Conservation (phyloP, 2,329 filamentous ascomycete species). For the Triangularia setosa region DNA sequence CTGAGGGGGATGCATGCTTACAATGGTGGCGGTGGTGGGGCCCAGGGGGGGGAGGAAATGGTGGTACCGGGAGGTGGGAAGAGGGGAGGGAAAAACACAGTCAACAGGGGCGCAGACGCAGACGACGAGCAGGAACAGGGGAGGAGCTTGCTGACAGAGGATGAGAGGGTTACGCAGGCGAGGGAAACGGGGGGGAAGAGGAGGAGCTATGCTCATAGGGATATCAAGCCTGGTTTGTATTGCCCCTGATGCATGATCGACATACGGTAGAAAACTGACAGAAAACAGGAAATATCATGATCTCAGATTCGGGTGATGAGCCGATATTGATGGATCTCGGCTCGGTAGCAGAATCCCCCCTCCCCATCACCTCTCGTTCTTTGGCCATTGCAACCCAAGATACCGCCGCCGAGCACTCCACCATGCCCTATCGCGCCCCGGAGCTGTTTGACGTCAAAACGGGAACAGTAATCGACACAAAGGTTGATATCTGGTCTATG, state of each 20-base stretch:
- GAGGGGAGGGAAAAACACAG: constrained; percentile 37
- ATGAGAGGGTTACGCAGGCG: constrained; percentile 62
- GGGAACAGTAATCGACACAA: constrained; percentile 85
- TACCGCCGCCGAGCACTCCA: constrained; percentile 90
- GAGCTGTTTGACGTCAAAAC: constrained; percentile 98
- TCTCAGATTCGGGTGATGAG: constrained; percentile 79
- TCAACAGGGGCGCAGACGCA: constrained; percentile 49
- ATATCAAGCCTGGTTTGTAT: constrained; percentile 86
- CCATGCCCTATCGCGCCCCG: constrained; percentile 96
- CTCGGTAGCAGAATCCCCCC: constrained; percentile 81
- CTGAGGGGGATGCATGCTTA: constrained; percentile 91
- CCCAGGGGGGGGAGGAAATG: constrained; percentile 42
- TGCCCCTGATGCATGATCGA: background rate
- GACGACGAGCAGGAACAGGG: constrained; percentile 73
- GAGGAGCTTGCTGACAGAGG: constrained; percentile 78
- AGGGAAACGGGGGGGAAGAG: constrained; percentile 57
- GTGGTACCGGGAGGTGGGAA: constrained; percentile 42
- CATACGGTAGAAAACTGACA: background rate
- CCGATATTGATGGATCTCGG: constrained; percentile 98
- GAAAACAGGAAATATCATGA: constrained; percentile 84
- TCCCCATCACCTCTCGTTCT: constrained; percentile 83
- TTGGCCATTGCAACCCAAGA: constrained; percentile 91
- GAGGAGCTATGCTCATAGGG: constrained; percentile 85
- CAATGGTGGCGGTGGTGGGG: constrained; percentile 49
- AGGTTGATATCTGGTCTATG: constrained; percentile 96